phyloP scores from a whole-genome alignment of 2,329 filamentous ascomycete genomes.

The Whalleya microplaca region DNA sequence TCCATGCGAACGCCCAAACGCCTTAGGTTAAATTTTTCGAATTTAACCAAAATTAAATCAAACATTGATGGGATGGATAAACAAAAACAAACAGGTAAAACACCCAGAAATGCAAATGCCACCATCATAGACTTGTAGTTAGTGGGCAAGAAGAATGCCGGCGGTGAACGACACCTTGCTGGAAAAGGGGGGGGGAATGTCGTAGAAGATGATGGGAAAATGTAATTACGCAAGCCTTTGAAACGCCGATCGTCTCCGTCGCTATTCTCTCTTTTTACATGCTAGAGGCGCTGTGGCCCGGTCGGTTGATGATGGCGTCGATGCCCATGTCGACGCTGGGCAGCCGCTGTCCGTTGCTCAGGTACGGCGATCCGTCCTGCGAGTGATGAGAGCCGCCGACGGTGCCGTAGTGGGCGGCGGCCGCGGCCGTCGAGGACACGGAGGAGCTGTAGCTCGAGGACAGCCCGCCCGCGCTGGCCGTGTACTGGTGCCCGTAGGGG shows the following conservation, averaged over 20 bases:
- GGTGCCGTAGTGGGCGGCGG: slow-evolving; percentile 38
- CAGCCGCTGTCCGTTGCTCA: slow-evolving; percentile 51
- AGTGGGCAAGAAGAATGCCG: neutral
- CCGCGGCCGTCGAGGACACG: slow-evolving; percentile 51
- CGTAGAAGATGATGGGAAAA: neutral
- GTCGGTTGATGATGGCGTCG: slow-evolving; percentile 60
- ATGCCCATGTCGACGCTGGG: slow-evolving; percentile 66
- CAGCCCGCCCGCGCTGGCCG: slow-evolving; percentile 33
- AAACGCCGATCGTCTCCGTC: neutral
- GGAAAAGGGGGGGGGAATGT: neutral
- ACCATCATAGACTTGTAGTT: neutral
- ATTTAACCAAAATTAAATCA: no score
- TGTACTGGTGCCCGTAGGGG: slow-evolving; percentile 40
- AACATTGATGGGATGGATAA: neutral
- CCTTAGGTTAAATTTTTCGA: neutral
- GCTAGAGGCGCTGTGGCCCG: slow-evolving; percentile 32
- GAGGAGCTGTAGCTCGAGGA: slow-evolving; percentile 56
- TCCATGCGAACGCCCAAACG: slow-evolving; percentile 17
- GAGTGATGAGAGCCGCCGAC: slow-evolving; percentile 37
- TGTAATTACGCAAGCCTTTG: neutral
- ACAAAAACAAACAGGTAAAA: neutral
- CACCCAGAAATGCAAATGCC: neutral
- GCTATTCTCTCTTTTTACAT: slow-evolving; percentile 22
- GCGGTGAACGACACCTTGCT: neutral
- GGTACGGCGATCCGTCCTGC: slow-evolving; percentile 51